Evolutionary conservation across 768 basidiomycete genomes (phyloP).

Genomic region (Tricholoma hemisulphureum): DNA sequence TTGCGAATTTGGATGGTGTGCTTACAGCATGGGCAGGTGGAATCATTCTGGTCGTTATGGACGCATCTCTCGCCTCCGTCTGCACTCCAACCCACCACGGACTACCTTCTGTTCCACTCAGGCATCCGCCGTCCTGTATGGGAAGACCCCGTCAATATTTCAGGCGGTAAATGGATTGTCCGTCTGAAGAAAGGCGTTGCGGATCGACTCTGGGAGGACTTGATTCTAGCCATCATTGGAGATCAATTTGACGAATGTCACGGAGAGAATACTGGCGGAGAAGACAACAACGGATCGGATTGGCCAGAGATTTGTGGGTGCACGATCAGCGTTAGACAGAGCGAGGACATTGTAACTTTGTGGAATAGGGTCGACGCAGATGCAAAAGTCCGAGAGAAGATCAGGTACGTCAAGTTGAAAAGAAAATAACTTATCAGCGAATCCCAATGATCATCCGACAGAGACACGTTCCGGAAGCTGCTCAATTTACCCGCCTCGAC

Average conservation of each 20-base stretch:
- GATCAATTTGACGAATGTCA: slow-evolving; percentile 81
- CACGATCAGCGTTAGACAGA: slow-evolving; percentile 90
- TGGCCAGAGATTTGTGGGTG: slow-evolving; percentile 91
- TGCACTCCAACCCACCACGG: slow-evolving; percentile 81
- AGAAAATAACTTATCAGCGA: background rate
- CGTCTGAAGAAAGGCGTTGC: slow-evolving; percentile 88
- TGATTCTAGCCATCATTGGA: slow-evolving; percentile 82
- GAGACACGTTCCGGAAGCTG: slow-evolving; percentile 76
- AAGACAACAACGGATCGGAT: slow-evolving; percentile 39
- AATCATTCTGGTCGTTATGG: slow-evolving; percentile 94
- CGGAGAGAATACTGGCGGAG: slow-evolving; percentile 27
- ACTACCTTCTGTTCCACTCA: slow-evolving; percentile 89
- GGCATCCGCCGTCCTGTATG: slow-evolving; percentile 88
- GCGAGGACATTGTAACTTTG: slow-evolving; percentile 89
- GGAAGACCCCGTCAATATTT: slow-evolving; percentile 88
- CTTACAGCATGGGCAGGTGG: slow-evolving; percentile 53
- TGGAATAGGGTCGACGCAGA: slow-evolving; percentile 90
- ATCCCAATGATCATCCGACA: slow-evolving; percentile 29
- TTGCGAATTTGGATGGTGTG: background rate
- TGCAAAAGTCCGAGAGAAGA: slow-evolving; percentile 70
- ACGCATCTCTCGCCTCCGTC: slow-evolving; percentile 89
- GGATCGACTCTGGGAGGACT: slow-evolving; percentile 89
- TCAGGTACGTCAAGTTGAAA: slow-evolving; percentile 54
- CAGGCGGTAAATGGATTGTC: slow-evolving; percentile 95
- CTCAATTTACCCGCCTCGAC: slow-evolving; percentile 76